These are phyloP conservation scores for Crithidia acanthocephali DNA, from an alignment of 208 protist species.

Conservation along the genomic window DNA sequence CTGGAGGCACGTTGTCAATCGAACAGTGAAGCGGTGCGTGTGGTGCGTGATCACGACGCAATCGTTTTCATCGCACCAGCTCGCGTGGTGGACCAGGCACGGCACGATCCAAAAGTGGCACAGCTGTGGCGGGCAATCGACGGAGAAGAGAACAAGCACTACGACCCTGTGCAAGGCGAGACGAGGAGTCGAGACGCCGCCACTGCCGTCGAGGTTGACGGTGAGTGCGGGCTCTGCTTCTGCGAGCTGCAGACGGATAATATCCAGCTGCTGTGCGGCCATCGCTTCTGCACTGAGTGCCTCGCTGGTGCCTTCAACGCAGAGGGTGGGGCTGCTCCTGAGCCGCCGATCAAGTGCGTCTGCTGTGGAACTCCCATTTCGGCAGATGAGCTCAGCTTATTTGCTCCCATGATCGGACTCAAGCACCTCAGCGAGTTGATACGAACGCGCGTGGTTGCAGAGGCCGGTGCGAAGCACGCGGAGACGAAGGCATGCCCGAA, in stretches of 20 bases:
- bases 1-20: not conserved
- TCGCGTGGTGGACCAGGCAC: not conserved
- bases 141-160: constrained; percentile 8
- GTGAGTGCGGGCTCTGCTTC: constrained; percentile 3
- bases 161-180: constrained; percentile 2
- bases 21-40: not conserved
- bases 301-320: constrained; percentile 12
- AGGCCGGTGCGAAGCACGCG: not conserved
- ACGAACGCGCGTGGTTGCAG: not conserved
- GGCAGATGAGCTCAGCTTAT: constrained; percentile 1
- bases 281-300: constrained; percentile 14
- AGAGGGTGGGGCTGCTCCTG: constrained; percentile 4
- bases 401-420: not conserved
- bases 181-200: not conserved
- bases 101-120: not conserved
- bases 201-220: not conserved
- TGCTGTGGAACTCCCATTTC: not conserved
- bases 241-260: not conserved
- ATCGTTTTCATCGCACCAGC: constrained; percentile 5
- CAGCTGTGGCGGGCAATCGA: constrained; percentile 10
- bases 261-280: constrained; percentile 4
- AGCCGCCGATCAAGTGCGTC: constrained; percentile 3
- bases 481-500: constrained; percentile 20
- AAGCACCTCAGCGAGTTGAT: not conserved
- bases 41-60: constrained; percentile 2